Percentiles rank a stretch among this genome's conserved stretches.
Conservation (phyloP, 1,139 yeast species). For the Debaryomyces robertsiae region DNA sequence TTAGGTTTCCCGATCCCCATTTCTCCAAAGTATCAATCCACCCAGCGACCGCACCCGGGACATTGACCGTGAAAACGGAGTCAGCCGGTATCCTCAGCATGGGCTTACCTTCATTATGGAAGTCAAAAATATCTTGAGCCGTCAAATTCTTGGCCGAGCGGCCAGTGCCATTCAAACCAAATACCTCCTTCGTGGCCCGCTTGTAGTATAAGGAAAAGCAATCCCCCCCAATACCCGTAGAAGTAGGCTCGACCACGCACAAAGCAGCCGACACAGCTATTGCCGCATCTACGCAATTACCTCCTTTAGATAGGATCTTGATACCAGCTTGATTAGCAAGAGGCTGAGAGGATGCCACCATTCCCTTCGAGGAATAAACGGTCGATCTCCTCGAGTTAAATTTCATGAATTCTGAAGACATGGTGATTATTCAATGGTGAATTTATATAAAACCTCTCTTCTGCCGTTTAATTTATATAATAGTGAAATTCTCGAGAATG, state of each 20-base stretch:
- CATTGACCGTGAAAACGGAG: conserved; percentile 65
- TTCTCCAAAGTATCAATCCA: conserved; percentile 68
- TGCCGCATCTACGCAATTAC: conserved; percentile 81
- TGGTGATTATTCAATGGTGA: not conserved
- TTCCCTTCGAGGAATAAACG: conserved; percentile 74
- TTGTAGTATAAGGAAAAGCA: conserved; percentile 69
- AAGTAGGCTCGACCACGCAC: conserved; percentile 71
- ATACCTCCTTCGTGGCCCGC: conserved; percentile 49
- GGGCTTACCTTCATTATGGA: conserved; percentile 44
- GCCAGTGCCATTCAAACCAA: conserved; percentile 80
- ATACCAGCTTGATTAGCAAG: conserved; percentile 77
- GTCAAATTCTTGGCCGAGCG: conserved; percentile 58
- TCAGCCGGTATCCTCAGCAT: conserved; percentile 43
- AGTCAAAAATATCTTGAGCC: conserved; percentile 50
- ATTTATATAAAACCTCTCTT: too few relatives aligned
- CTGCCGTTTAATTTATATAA: too few relatives aligned
- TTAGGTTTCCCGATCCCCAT: conserved; percentile 76
- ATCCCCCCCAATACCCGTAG: conserved; percentile 86
- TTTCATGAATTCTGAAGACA: conserved; percentile 5
- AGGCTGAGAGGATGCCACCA: conserved; percentile 77
- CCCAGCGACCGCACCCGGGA: conserved; percentile 79
- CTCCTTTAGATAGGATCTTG: conserved; percentile 65
- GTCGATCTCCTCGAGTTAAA: conserved; percentile 71
- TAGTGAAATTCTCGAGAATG: too few relatives aligned
- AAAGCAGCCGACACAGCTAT: conserved; percentile 79